Base-by-base conservation (phyloP, 2,329 filamentous ascomycete genomes). In the Paecilomyces sp. region DNA sequence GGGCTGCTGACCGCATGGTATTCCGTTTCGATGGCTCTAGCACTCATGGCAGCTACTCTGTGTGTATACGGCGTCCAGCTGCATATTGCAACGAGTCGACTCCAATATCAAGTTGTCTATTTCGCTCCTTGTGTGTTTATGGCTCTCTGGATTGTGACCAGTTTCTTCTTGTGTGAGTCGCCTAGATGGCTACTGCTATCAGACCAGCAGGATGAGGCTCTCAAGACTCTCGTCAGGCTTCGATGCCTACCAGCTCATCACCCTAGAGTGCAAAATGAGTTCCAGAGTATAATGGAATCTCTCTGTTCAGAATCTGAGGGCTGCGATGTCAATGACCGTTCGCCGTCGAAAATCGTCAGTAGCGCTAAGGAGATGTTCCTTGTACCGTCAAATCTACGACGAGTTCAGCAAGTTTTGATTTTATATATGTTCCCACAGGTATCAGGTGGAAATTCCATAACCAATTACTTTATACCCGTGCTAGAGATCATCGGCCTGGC, bases 391-490 rank as follows among this genome's bases (percentile, higher is more conserved):
- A 79, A 79, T 57, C 69, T 77, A 3, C 74, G 75, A 18, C 73
- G 77, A 2, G 66, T 76, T 13, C 74, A 76, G 58, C 75, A 78
- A 34, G 64, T 68, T 8, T 64, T 77, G 3, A 60, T 77, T 22
- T 72, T 72, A 0, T 79, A 76, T 24, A 68, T 70, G 0, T 68
- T 80, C 34, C 71, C 78, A 0, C 76, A 82, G 63, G 71, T 80
- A 54, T 77, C 76, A 0, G 77, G 79, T 4, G 77, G 77, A 18
- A 77, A 78, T 64, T 70, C 73, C 1, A 75, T 82, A 54, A 78
- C 77, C 0, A 67, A 74, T 12, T 78, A 82, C 61, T 66, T 80
- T 5, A 70, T 80, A 0, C 73, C 77, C 1, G 76, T 81, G 41
- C 59, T 81, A 52, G 70, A 64, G 1, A 58, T 80, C 11, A 63